These are phyloP conservation scores for Eimeria sp. DNA, from an alignment of 169 alveolate species.

Conservation along the genomic window DNA sequence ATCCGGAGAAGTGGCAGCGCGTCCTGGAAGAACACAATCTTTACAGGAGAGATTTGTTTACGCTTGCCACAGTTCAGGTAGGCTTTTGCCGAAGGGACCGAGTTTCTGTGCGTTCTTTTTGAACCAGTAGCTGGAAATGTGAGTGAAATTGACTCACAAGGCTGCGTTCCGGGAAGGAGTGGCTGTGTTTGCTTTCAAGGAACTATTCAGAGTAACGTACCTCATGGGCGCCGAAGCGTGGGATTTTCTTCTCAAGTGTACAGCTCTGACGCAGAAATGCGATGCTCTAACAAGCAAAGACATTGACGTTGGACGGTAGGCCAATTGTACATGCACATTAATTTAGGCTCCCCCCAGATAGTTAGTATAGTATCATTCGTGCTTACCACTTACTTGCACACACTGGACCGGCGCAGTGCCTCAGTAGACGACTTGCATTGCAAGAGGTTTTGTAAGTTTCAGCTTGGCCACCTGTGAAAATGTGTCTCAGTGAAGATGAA, in stretches of 20 bases:
- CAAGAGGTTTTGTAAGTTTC: neutral
- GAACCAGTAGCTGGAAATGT: neutral
- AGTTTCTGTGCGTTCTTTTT: neutral
- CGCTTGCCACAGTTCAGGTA: constrained; percentile 85
- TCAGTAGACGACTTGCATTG: neutral
- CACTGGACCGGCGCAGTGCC: neutral
- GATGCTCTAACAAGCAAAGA: constrained; percentile 81
- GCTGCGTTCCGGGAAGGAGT: neutral
- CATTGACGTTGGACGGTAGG: constrained; percentile 57
- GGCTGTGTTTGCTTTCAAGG: constrained; percentile 2
- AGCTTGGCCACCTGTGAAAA: neutral
- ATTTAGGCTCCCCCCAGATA: neutral
- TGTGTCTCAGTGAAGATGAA: constrained; percentile 50
- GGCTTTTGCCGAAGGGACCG: neutral
- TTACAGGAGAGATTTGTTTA: constrained; percentile 79
- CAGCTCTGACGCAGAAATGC: constrained; percentile 83
- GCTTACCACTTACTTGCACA: neutral
- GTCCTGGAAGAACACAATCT: constrained; percentile 71
- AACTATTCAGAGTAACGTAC: constrained; percentile 80
- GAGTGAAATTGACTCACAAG: neutral
- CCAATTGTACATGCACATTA: neutral
- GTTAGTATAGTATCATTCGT: neutral
- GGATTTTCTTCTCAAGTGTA: constrained; percentile 83
- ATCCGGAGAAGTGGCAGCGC: constrained; percentile 84
- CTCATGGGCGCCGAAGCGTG: constrained; percentile 85